Base-by-base conservation (phyloP, 352 stramenopile genomes). In the Phytopythium delawarense region DNA sequence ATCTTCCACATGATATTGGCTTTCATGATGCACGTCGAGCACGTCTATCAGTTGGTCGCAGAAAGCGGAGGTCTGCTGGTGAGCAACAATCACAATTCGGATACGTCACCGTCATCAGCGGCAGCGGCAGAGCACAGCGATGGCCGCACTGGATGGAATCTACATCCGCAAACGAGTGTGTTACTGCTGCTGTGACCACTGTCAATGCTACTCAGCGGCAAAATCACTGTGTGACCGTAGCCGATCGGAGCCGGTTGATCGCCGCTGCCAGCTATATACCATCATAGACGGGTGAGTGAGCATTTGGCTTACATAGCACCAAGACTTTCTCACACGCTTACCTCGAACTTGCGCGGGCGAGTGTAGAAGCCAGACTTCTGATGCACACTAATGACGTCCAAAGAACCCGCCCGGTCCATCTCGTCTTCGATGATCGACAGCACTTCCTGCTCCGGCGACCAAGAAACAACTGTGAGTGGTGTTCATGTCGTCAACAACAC, bases 161-260 rank as follows among this genome's bases (percentile, higher is more conserved):
- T 59, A 7, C 34, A 59, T 6, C 13, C 53, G 8, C 53, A 61
- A 52, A 53, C 40, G 11, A 44, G 42, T 11, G 40, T 61, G 8
- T 20, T 59, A 12, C 20, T 61, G 11, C 13, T 61, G 39, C n/a
- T 12, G 25, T 53, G 13, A 34, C 15, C 4, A 3, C 16, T 5
- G 0, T 6, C 25, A 46, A 20, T 11, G 6, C 20, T n/a, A 18
- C 13, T 28, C 12, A 9, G 4, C 13, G 28, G 18, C 34, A 5
- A 28, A 44, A 16, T 65, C 59, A 87, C 71, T 92, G 79, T 9
- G 64, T 89, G 53, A 92, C 78, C 25, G 71, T 86, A 35, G 82
- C 84, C 54, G 70, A 84, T 53, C 89, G 77, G n/a, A 97, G 65
- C 35, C 88, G 83, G 55, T 96, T 96, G 55, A 97, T 83, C 40